Percentiles rank a stretch among this genome's conserved stretches.
phyloP scores from a whole-genome alignment of 768 basidiomycete species.

The Tubosaeta brunneosetosa region DNA sequence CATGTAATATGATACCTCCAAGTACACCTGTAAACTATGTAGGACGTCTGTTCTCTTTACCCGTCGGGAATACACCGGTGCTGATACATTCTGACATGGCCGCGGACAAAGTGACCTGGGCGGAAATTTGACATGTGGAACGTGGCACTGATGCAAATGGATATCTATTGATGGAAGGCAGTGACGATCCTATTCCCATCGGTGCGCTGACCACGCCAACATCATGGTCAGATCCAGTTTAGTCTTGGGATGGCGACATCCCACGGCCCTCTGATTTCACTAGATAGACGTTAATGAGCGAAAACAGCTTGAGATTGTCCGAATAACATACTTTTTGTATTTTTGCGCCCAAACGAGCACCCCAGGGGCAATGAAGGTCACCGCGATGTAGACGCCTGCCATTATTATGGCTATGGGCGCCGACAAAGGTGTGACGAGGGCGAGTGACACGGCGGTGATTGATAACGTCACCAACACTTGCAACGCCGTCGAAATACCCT shows the following conservation, averaged over 20 bases:
- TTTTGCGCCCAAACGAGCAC: slow-evolving; percentile 80
- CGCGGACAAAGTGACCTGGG: slow-evolving; percentile 21
- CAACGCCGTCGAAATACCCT: slow-evolving; percentile 46
- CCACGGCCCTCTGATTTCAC: slow-evolving; percentile 88
- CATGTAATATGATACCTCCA: slow-evolving; percentile 38
- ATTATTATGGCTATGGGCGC: slow-evolving; percentile 51
- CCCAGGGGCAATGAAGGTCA: slow-evolving; percentile 70
- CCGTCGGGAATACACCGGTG: slow-evolving; percentile 11
- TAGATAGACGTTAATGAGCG: slow-evolving; percentile 27
- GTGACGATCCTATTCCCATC: slow-evolving; percentile 27
- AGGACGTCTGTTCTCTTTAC: slow-evolving; percentile 3
- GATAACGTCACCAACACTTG: slow-evolving; percentile 52
- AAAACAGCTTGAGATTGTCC: slow-evolving; percentile 5
- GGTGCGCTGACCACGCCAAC: slow-evolving; percentile 22
- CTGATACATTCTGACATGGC: slow-evolving; percentile 9
- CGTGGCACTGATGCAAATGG: slow-evolving; percentile 11
- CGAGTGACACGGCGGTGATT: slow-evolving; percentile 47
- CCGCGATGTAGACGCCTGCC: slow-evolving; percentile 43
- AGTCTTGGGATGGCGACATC: slow-evolving; percentile 79
- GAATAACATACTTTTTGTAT: slow-evolving; percentile 71
- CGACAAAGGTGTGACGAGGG: slow-evolving; percentile 52
- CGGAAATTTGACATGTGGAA: slow-evolving; percentile 23
- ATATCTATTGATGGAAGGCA: slow-evolving; percentile 19
- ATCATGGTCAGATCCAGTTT: slow-evolving; percentile 35
- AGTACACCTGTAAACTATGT: slow-evolving; percentile 15